phyloP scores from a whole-genome alignment of 805 yeast species.

The Wickerhamiella vanderwaltii region DNA sequence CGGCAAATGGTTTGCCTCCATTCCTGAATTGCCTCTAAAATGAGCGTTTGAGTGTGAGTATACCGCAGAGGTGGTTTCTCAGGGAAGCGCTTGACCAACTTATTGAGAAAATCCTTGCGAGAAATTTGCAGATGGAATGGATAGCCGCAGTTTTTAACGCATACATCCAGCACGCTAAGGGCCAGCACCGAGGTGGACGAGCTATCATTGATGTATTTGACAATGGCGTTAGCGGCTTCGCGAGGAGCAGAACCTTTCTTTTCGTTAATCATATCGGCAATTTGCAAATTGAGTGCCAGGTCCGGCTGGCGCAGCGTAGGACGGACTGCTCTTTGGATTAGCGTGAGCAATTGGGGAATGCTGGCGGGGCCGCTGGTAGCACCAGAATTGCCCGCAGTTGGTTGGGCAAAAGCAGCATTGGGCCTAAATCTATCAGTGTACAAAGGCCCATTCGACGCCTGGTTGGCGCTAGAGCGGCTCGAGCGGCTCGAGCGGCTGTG shows the following conservation, averaged over 20 bases:
- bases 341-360: slow-evolving; percentile 14
- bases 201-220: slow-evolving; percentile 67
- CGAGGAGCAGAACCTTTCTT: slow-evolving; percentile 86
- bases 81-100: slow-evolving; percentile 84
- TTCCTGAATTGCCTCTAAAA: slow-evolving; percentile 85
- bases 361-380: slow-evolving; percentile 8
- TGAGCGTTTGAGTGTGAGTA: slow-evolving; percentile 68
- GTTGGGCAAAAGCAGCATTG: slow-evolving; percentile 15
- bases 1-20: slow-evolving; percentile 94
- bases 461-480: neutral
- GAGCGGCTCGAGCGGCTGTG: neutral
- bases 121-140: slow-evolving; percentile 93
- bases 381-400: slow-evolving; percentile 7
- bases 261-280: slow-evolving; percentile 84
- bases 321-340: slow-evolving; percentile 72
- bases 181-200: slow-evolving; percentile 80
- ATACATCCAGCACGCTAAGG: slow-evolving; percentile 59
- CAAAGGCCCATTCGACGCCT: neutral
- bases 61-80: slow-evolving; percentile 85
- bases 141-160: slow-evolving; percentile 96
- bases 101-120: slow-evolving; percentile 87
- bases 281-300: slow-evolving; percentile 74
- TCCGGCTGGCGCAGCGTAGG: slow-evolving; percentile 77
- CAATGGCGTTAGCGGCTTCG: slow-evolving; percentile 83
- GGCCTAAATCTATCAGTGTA: slow-evolving; percentile 23